Conservation (phyloP, 352 stramenopile genomes). For the Globisporangium spinosum region DNA sequence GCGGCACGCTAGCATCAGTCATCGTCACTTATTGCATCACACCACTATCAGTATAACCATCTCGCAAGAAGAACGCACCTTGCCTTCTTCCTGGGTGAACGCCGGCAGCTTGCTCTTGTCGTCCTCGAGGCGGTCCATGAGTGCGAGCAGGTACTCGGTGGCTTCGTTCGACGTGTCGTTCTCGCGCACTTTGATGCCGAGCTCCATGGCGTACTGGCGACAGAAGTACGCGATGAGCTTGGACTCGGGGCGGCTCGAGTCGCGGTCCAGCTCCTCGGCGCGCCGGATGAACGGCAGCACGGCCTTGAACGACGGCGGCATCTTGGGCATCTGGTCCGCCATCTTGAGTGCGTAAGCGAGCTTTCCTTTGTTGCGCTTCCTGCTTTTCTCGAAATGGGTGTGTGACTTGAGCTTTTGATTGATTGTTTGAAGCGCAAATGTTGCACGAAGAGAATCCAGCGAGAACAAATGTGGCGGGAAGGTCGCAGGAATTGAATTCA, state of each 20-base stretch:
- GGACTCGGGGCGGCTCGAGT: constrained; percentile 87
- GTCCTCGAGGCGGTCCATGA: constrained; percentile 90
- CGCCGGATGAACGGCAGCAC: constrained; percentile 92
- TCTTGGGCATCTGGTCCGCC: constrained; percentile 56
- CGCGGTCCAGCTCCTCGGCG: constrained; percentile 93
- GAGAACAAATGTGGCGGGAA: constrained; percentile 15
- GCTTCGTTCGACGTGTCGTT: constrained; percentile 70
- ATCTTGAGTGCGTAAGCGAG: constrained; percentile 22
- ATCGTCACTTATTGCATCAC: not conserved
- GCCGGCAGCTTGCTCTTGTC: constrained; percentile 89
- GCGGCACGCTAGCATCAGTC: not conserved
- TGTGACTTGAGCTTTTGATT: not conserved
- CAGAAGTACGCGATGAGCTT: constrained; percentile 95
- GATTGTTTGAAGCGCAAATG: constrained; percentile 2
- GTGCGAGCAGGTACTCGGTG: constrained; percentile 85
- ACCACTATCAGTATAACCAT: not conserved
- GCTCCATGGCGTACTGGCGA: constrained; percentile 86
- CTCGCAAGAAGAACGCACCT: constrained; percentile 38
- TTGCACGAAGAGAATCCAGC: constrained; percentile 3
- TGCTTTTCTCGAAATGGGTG: constrained; percentile 17
- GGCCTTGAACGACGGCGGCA: constrained; percentile 92
- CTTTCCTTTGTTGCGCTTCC: constrained; percentile 15
- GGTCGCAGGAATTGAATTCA: not conserved
- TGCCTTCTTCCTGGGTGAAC: constrained; percentile 90
- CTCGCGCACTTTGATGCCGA: constrained; percentile 85